Percentiles rank a stretch among this genome's conserved stretches.
These are phyloP conservation scores for Fusarium aywerte DNA, from an alignment of 2,329 filamentous ascomycete species.

Conservation along the genomic window DNA sequence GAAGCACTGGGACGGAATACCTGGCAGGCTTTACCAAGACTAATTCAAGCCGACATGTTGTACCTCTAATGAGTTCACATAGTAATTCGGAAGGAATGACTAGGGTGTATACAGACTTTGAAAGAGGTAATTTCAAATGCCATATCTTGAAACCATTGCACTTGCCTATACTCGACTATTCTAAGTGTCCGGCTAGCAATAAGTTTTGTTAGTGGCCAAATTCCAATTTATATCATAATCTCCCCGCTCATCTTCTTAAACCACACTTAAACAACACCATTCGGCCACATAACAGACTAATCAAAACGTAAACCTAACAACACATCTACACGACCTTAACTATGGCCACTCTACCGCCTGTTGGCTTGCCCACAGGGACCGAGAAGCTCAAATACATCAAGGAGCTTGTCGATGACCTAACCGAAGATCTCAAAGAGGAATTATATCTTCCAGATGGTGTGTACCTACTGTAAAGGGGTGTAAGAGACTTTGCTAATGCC, in stretches of 20 bases:
- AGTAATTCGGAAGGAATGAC: background rate
- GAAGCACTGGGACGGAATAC: background rate
- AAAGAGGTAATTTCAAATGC: background rate
- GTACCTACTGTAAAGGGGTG: background rate
- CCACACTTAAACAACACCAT: constrained; percentile 9
- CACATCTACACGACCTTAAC: constrained; percentile 16
- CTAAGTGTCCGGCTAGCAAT: constrained; percentile 2
- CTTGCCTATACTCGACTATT: background rate
- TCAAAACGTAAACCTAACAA: background rate
- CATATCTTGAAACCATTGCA: background rate
- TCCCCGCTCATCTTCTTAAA: constrained; percentile 26
- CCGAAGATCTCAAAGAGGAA: constrained; percentile 69
- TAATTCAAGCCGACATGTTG: background rate
- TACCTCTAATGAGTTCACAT: background rate
- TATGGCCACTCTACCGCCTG: constrained; percentile 31
- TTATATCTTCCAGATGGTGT: constrained; percentile 69
- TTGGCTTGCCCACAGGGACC: constrained; percentile 54
- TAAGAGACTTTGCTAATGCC: constrained; percentile 16
- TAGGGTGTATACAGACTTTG: background rate
- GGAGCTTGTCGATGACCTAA: constrained; percentile 69
- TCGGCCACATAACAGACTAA: background rate
- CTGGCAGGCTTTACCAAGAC: background rate
- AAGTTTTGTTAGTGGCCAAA: constrained; percentile 31
- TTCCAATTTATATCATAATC: constrained; percentile 21
- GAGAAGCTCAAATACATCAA: constrained; percentile 74